A percentile compares a stretch with the other conserved stretches of the same genome.
Evolutionary conservation across 257 asterid species (phyloP).

Genomic region (Solanum clarkiae): DNA sequence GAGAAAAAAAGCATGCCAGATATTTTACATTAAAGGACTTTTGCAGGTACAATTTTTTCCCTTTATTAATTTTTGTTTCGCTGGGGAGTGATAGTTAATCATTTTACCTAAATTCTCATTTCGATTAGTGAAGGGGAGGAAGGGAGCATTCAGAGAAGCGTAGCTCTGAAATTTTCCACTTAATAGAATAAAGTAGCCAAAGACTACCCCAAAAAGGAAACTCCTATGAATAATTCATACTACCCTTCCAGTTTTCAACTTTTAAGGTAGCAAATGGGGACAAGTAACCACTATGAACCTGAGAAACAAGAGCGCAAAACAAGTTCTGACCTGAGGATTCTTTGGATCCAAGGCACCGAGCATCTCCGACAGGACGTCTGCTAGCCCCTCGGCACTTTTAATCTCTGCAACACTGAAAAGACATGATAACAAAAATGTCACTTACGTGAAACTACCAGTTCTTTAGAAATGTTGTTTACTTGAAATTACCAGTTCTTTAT

Average conservation of each 20-base stretch:
- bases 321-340: conserved; percentile 47
- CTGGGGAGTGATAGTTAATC: neutral
- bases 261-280: neutral
- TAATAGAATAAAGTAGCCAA: neutral
- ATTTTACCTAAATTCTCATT: neutral
- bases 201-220: neutral
- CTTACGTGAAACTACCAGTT: neutral
- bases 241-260: neutral
- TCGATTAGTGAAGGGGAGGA: neutral
- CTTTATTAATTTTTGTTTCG: neutral
- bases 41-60: neutral
- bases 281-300: neutral
- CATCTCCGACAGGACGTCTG: conserved; percentile 80
- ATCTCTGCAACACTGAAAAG: conserved; percentile 65
- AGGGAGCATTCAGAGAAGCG: neutral
- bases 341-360: conserved; percentile 70
- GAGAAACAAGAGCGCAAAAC: neutral
- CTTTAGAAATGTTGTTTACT: neutral
- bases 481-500: neutral
- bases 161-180: neutral
- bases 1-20: neutral
- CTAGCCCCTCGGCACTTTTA: conserved; percentile 73
- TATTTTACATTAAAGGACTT: neutral
- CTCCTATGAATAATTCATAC: neutral
- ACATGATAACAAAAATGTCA: neutral